phyloP scores from a whole-genome alignment of 352 stramenopile species.

The Pseudoperonospora humuli region DNA sequence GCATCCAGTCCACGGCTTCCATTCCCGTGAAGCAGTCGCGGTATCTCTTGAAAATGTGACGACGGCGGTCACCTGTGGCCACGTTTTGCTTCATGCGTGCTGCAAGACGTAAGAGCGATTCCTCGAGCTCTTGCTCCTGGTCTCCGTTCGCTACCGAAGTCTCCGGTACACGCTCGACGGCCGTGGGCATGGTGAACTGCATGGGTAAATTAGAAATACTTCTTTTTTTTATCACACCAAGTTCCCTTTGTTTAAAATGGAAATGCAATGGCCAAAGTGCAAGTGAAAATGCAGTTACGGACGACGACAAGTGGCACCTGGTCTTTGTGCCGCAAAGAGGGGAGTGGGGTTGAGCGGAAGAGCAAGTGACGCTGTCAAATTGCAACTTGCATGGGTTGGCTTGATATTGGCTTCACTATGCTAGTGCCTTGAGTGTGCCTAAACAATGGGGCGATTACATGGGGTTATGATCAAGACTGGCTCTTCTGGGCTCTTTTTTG shows the following conservation, averaged over 20 bases:
- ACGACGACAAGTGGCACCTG: neutral
- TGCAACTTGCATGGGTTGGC: neutral
- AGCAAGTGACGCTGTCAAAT: neutral
- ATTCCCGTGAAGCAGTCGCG: slow-evolving; percentile 77
- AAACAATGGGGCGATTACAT: neutral
- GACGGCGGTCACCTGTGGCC: slow-evolving; percentile 56
- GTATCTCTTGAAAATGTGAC: slow-evolving; percentile 78
- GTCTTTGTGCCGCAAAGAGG: neutral
- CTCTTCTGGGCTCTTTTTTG: neutral
- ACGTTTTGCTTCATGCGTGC: slow-evolving; percentile 79
- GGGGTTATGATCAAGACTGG: neutral
- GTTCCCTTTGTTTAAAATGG: neutral
- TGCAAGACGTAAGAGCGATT: slow-evolving; percentile 59
- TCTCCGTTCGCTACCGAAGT: slow-evolving; percentile 27
- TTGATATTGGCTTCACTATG: neutral
- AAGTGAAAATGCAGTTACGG: neutral
- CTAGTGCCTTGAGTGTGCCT: neutral
- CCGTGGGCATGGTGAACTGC: slow-evolving; percentile 37
- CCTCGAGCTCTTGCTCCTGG: slow-evolving; percentile 45
- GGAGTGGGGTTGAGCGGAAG: neutral
- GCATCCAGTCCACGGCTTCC: slow-evolving; percentile 83
- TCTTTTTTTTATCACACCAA: neutral
- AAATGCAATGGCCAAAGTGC: neutral
- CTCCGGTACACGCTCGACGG: slow-evolving; percentile 49
- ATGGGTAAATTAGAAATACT: slow-evolving; percentile 1